Base-by-base conservation (phyloP, 352 stramenopile species). In the Phytophthora litchii region DNA sequence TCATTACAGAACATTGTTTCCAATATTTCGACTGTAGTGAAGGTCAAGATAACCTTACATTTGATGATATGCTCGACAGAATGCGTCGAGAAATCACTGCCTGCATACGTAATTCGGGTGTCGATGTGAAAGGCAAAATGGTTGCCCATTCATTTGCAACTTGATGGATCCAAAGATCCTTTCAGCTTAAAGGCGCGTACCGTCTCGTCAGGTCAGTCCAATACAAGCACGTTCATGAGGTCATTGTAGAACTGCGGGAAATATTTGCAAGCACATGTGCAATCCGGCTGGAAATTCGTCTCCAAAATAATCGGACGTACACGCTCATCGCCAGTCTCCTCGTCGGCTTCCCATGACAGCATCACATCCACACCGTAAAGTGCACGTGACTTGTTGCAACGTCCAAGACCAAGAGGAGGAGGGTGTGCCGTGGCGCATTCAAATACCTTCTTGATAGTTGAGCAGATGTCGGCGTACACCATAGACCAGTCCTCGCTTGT, bases 331-430 rank as follows among this genome's bases (percentile, higher is more conserved):
- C 66, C 70, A 52, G 63, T 72, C 42, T 75, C 60, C 29, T 68
- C 54, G 32, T 79, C 43, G 1, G 32, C 61, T 49, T 72, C 60
- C 75, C 75, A 85, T 46, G 64, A 64, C 17, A 85, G 54, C 75
- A 85, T 85, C 9, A 82, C 67, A 41, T 85, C 75, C 40, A 85
- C 75, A 20, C 75, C 75, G 53, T 85, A 85, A 17, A 85, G 54
- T 40, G 75, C 75, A 47, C 75, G 75, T 20, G 70, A 80, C 56
- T 85, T 85, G 17, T 63, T 66, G 58, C 70, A 82, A 23, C 72
- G 70, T 17, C 75, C 75, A n/a, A 85, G 54, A 20, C 75, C 75
- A 57, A 80, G 53, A 27, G 75, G 75, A 44, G 75, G 62, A 46
- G 70, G 67, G 35, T 74, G 63, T 11, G 67, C 60, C 6, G 75